Percentiles rank a stretch among this genome's conserved stretches.
Evolutionary conservation across 2,329 filamentous ascomycete species (phyloP).

Genomic region (Aureobasidium sp.): DNA sequence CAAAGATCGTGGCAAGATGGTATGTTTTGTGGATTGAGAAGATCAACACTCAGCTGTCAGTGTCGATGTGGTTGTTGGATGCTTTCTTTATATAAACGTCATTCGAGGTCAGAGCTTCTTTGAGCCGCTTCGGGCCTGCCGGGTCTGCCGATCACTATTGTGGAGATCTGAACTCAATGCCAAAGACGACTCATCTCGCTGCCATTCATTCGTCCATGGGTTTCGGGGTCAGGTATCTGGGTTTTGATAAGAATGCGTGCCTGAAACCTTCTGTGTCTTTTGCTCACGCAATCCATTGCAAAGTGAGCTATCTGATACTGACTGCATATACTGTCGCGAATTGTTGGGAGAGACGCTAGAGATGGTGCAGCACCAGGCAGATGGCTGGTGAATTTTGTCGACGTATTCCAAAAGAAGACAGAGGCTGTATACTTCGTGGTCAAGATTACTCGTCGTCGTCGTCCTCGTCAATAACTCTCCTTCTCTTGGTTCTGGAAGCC

Average conservation of each 20-base stretch:
- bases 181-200: neutral
- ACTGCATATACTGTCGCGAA: neutral
- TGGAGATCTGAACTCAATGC: neutral
- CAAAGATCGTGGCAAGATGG: neutral
- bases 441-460: conserved; percentile 33
- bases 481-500: conserved; percentile 34
- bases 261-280: neutral
- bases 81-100: conserved; percentile 1
- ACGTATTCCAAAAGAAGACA: neutral
- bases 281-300: neutral
- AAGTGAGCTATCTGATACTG: neutral
- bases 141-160: neutral
- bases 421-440: neutral
- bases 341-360: neutral
- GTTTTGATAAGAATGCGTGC: neutral
- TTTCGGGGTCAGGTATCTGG: neutral
- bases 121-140: neutral
- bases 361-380: neutral
- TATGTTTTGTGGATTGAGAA: neutral
- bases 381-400: neutral
- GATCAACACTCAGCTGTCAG: neutral
- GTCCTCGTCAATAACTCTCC: conserved; percentile 41
- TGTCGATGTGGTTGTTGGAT: neutral
- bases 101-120: conserved; percentile 8
- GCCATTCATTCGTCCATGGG: neutral